Evolutionary conservation across 164 flowering plant species (phyloP).

Genomic region (Vitis rupestris): DNA sequence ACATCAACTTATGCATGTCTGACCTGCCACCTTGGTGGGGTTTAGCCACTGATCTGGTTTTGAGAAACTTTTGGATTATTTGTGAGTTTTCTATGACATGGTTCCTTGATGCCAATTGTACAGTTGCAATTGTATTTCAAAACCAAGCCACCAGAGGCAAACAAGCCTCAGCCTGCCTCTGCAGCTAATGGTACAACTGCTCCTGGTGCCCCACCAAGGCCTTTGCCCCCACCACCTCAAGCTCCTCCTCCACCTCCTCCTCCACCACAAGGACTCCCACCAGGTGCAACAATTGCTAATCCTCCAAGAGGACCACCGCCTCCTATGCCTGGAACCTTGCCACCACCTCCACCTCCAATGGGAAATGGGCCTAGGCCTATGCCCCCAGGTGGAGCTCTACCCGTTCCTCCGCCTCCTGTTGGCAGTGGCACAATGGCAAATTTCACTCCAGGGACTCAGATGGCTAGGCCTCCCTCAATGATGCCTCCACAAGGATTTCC

Average conservation of each 20-base stretch:
- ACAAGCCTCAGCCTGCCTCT: conserved; percentile 64
- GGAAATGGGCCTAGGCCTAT: conserved; percentile 87
- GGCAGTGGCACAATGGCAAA: conserved; percentile 77
- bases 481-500: conserved; percentile 76
- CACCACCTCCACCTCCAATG: conserved; percentile 71
- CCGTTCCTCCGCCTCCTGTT: conserved; percentile 78
- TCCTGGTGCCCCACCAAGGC: conserved; percentile 66
- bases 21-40: neutral
- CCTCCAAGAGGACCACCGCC: conserved; percentile 69
- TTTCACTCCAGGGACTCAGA: conserved; percentile 62
- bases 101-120: conserved; percentile 8
- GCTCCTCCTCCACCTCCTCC: conserved; percentile 65
- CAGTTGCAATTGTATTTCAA: conserved; percentile 97
- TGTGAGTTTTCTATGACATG: neutral
- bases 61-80: neutral
- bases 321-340: conserved; percentile 40
- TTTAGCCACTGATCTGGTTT: neutral
- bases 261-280: conserved; percentile 54
- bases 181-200: conserved; percentile 62
- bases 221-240: conserved; percentile 67
- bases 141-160: conserved; percentile 78
- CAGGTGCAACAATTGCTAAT: conserved; percentile 38
- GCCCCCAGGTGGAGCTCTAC: conserved; percentile 80
- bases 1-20: no score
- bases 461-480: conserved; percentile 51